These are phyloP conservation scores for Rhizoclosmatium sp. DNA, from an alignment of 192 early-diverging fungal species.

Conservation along the genomic window DNA sequence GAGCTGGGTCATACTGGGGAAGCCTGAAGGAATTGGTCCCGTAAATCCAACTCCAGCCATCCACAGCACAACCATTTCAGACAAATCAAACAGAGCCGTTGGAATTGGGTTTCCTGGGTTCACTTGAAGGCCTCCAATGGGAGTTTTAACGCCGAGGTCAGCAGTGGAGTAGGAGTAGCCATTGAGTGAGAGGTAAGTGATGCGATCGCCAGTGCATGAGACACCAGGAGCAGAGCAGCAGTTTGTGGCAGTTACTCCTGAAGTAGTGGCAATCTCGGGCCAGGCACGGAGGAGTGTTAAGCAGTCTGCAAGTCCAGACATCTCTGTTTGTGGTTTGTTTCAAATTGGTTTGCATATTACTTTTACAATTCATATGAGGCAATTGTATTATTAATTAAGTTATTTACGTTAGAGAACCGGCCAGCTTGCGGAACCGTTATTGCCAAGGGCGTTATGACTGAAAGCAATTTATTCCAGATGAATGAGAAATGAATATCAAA, in stretches of 20 bases:
- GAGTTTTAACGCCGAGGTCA: conserved; percentile 7
- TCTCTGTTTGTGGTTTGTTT: neutral
- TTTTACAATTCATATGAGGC: too few species aligned
- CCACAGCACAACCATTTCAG: neutral
- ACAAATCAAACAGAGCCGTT: conserved; percentile 4
- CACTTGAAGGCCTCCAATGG: neutral
- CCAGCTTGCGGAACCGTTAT: too few species aligned
- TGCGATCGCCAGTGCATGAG: conserved; percentile 3
- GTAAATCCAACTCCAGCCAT: conserved; percentile 16
- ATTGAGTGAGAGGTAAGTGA: conserved; percentile 11
- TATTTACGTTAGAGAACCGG: too few species aligned
- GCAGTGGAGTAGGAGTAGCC: conserved; percentile 22
- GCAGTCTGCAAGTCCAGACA: conserved; percentile 22
- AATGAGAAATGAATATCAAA: too few species aligned
- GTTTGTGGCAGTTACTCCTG: conserved; percentile 14
- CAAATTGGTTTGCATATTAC: neutral
- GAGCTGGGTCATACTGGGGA: neutral
- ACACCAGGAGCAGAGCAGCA: conserved; percentile 15
- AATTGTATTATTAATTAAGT: too few species aligned
- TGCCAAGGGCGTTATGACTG: too few species aligned
- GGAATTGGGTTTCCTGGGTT: conserved; percentile 19
- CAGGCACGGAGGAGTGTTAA: conserved; percentile 15
- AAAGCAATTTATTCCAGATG: too few species aligned
- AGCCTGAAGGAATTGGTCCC: conserved; percentile 3
- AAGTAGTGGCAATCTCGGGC: conserved; percentile 11